Evolutionary conservation across 257 asterid genomes (phyloP), one percentile per base, ranked within the genome.

Genomic region (Pogostemon cablin): DNA sequence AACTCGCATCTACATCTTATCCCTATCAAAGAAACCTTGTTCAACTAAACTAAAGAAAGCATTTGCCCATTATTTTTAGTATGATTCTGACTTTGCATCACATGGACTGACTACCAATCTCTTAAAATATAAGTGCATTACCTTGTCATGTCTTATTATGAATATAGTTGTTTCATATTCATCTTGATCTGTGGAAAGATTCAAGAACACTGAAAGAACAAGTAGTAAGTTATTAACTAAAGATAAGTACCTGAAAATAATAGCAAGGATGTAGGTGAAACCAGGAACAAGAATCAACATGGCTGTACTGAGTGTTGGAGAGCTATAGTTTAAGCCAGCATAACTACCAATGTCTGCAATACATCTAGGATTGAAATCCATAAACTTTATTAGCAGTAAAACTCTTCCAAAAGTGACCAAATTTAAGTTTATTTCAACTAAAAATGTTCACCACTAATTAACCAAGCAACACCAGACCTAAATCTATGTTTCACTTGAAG

Each of bases 271-370:
- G 73, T 84, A 89, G 2, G 91, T 83, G 65, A 89, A 84, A 35
- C 90, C 96, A 0, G 95, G 96, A 34, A 82, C 82, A 38, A 90
- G 96, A 81, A 81, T 84, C 81, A 85, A 72, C 86, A 90, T 81
- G 59, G 92, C 87, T 5, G 95, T 84, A 72, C 95, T 76, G 75
- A 90, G 84, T 11, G 91, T 87, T 2, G 96, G 96, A 40, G 96
- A 86, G 80, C 91, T 86, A 67, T 82, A 87, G 72, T 81, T 82
- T 65, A 90, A 76, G 10, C 96, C 96, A 58, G 85, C 80, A 64
- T 82, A 78, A 74, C 82, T 76, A 49, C 86, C 81, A 42, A 85
- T 76, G 55, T 85, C 90, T 11, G 87, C 80, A 49, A 85, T 78
- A 74, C 82, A 80, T 64, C 87, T 85, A 76, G 62, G 73, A 75